These are phyloP conservation scores for Spathaspora sp. DNA, from an alignment of 805 yeast species.

Conservation along the genomic window DNA sequence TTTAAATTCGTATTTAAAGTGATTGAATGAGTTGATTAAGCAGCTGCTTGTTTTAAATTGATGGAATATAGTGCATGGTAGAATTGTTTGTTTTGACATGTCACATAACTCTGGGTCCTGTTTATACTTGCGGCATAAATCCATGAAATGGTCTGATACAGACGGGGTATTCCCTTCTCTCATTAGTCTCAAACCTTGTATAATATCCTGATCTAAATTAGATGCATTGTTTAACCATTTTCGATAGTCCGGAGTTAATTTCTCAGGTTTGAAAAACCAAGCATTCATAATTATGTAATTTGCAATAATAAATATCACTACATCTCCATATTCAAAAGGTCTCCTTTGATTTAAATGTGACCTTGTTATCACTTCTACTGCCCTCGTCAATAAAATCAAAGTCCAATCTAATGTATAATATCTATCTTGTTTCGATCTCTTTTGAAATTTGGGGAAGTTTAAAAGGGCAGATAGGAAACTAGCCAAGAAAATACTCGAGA, in stretches of 20 bases:
- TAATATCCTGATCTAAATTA: constrained; percentile 34
- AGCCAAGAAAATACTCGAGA: constrained; percentile 7
- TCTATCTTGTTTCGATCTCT: constrained; percentile 15
- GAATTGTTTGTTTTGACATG: constrained; percentile 9
- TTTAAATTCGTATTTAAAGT: constrained; percentile 31
- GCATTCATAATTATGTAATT: constrained; percentile 25
- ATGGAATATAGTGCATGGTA: constrained; percentile 37
- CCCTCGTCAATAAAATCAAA: constrained; percentile 24
- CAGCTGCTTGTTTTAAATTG: constrained; percentile 27
- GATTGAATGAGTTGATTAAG: constrained; percentile 34
- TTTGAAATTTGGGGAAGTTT: constrained; percentile 24
- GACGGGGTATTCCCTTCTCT: constrained; percentile 14
- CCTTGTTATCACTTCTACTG: constrained; percentile 16
- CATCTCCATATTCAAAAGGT: constrained; percentile 16
- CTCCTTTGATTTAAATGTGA: neutral
- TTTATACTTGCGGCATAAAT: constrained; percentile 24
- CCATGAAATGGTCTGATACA: constrained; percentile 18
- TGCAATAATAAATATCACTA: constrained; percentile 18
- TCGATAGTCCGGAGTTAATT: constrained; percentile 33
- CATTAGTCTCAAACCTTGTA: constrained; percentile 24
- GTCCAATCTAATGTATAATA: constrained; percentile 29
- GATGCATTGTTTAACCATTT: constrained; percentile 45
- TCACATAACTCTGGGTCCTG: constrained; percentile 28
- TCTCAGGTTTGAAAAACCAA: constrained; percentile 32
- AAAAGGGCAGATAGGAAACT: constrained; percentile 19